These are phyloP conservation scores for Phytophthora citricola DNA, from an alignment of 352 stramenopile species.

Conservation along the genomic window DNA sequence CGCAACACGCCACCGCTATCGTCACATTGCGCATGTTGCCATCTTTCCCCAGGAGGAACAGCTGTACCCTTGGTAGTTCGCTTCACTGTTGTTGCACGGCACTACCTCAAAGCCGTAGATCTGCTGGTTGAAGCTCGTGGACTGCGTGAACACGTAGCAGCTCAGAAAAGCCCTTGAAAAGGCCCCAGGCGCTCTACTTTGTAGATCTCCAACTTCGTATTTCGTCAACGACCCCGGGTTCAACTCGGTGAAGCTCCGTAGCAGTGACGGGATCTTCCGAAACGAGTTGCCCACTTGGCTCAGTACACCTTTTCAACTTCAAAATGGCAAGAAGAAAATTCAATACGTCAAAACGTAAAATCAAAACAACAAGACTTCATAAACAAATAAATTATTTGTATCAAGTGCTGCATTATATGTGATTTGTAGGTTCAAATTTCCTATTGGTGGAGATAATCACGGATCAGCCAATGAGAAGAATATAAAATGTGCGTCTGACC, in stretches of 20 bases:
- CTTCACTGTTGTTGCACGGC: conserved; percentile 31
- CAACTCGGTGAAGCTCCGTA: conserved; percentile 43
- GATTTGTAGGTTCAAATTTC: too few species aligned
- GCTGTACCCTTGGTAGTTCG: conserved; percentile 50
- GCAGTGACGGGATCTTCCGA: conserved; percentile 50
- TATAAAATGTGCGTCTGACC: too few species aligned
- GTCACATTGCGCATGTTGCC: conserved; percentile 54
- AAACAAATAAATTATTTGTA: too few species aligned
- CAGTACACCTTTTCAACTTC: too few species aligned
- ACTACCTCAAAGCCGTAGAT: conserved; percentile 60
- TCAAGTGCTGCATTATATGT: too few species aligned
- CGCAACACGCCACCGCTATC: conserved; percentile 47
- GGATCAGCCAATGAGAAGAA: too few species aligned
- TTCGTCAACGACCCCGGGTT: conserved; percentile 46
- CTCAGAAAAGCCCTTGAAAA: conserved; percentile 58
- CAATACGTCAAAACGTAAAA: too few species aligned
- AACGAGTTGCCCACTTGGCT: conserved; percentile 45
- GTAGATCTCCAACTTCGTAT: conserved; percentile 28
- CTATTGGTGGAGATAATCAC: too few species aligned
- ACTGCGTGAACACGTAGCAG: conserved; percentile 51
- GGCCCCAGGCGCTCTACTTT: conserved; percentile 30
- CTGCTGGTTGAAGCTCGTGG: conserved; percentile 57
- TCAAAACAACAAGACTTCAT: too few species aligned
- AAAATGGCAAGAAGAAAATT: too few species aligned
- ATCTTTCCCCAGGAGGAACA: conserved; percentile 63